Evolutionary conservation across 495 filamentous ascomycete genomes (phyloP), one percentile per base, ranked within the genome.

Genomic region (Lophium mytilinum): DNA sequence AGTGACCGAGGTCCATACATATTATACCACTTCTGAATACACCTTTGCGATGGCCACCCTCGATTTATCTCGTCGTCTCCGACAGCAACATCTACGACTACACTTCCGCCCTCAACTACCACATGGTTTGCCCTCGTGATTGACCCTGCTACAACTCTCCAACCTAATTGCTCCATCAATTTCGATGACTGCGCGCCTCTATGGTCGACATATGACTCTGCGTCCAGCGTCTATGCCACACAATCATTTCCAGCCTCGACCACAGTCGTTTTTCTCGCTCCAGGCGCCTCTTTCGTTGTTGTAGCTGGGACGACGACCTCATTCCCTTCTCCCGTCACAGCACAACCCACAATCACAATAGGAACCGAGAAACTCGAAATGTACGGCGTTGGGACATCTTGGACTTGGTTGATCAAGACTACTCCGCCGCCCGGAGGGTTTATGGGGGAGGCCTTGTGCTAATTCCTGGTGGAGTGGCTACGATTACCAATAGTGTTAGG

Each of bases 21-120:
- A 53, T 15, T 59, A 59, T 41, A 53, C 40, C 14, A 59, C 56
- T 4, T 53, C 56, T 8, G 40, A 39, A 39, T 59, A 59, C 50
- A 59, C 56, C 50, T 59, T 19, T 59, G 56, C 19, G 56, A 59
- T 53, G 56, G 56, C 34, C 56, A 59, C 19, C 56, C 56, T 18
- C 50, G 56, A 30, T 41, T 59, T 21, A 59, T 59, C 48, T 40
- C 56, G 12, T 59, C 56, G 10, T 24, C 40, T 24, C 56, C 56
- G 1, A 59, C 56, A 8, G 50, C 56, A 41, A 59, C 51, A 30
- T 48, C 50, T 9, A 59, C 56, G 5, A 59, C 56, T 6, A 19
- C 37, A 9, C 50, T 59, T 6, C 56, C 21, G 8, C 50, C 56
- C 3, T 59, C 56, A 3, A 53, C 56, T 11, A 59, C 56, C 21